phyloP scores from a whole-genome alignment of 352 stramenopile species.

The Albugo candida region DNA sequence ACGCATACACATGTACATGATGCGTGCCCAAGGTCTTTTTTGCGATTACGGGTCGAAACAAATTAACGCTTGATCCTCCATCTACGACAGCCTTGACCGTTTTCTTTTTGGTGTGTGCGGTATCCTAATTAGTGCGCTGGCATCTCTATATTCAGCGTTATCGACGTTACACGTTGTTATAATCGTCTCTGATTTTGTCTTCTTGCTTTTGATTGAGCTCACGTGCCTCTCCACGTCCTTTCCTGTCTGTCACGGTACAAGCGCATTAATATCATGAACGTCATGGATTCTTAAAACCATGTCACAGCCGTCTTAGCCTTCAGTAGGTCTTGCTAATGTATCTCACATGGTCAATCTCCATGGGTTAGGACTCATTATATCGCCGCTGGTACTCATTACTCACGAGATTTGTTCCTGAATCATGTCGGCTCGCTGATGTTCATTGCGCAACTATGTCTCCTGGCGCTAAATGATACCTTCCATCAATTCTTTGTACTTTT shows the following conservation, averaged over 20 bases:
- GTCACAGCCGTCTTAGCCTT: background rate
- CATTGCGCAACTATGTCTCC: background rate
- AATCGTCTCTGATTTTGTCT: background rate
- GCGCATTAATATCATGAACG: background rate
- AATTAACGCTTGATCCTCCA: slow-evolving; percentile 5
- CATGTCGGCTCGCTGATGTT: background rate
- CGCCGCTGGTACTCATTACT: background rate
- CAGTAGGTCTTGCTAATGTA: background rate
- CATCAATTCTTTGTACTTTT: background rate
- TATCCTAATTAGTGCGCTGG: background rate
- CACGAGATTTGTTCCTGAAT: background rate
- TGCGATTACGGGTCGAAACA: slow-evolving; percentile 4
- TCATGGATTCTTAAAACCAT: background rate
- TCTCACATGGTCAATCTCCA: background rate
- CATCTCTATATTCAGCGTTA: background rate
- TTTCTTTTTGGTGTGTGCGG: background rate
- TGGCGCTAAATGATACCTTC: background rate
- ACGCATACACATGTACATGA: background rate
- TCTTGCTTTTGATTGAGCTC: background rate
- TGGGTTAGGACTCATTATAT: background rate
- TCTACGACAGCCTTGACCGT: slow-evolving; percentile 3
- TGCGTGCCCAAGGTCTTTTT: background rate
- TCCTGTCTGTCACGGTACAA: background rate
- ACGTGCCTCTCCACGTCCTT: background rate
- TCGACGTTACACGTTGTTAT: background rate